Base-by-base conservation (phyloP, 1,284 basidiomycete species). In the Malassezia sp. region DNA sequence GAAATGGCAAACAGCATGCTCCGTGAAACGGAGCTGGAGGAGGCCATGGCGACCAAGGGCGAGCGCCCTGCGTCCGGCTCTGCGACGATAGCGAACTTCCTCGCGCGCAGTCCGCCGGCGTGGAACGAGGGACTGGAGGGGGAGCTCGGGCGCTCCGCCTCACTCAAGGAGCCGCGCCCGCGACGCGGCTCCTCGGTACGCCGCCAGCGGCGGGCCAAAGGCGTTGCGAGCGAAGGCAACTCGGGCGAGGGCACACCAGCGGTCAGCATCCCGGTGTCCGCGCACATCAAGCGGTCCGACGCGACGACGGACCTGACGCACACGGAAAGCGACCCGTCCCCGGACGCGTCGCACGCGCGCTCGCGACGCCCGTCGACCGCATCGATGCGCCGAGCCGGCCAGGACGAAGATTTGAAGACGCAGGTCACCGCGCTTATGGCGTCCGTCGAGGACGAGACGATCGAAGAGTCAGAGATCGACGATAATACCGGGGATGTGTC, bases 1-100 rank as follows among this genome's bases (percentile, higher is more conserved):
- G 80, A 82, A 68, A 84, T 85, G 71, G 33, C 44, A 10, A 45
- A 18, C 23, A 23, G 23, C 29, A 33, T 50, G 36, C 37, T 50
- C 17, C 28, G 30, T 15, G 47, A 43, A 8, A 18, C 37, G 21
- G 49, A 51, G 29, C 29, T 44, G 12, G 52, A 53, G 29, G 45
- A 43, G 17, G 50, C 49, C 51, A 57, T 57, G 36, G 56, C n/a
- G n/a, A n/a, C n/a, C n/a, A n/a, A n/a, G n/a, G n/a, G n/a, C n/a
- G n/a, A 61, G 12, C 54, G 48, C 26, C 55, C 58, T 9, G 74
- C 71, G 14, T 73, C 14, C 6, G 14, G 20, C 14, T n/a, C 21
- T 15, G n/a, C 38, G 12, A 18, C 26, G 15, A 31, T 76, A 72
- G 72, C 74, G 44, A 72, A 71, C 29, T 75, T 75, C 57, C 61